Evolutionary conservation across 2,329 filamentous ascomycete genomes (phyloP), one percentile per base, ranked within the genome.

Genomic region (Trichophyton verrucosum): DNA sequence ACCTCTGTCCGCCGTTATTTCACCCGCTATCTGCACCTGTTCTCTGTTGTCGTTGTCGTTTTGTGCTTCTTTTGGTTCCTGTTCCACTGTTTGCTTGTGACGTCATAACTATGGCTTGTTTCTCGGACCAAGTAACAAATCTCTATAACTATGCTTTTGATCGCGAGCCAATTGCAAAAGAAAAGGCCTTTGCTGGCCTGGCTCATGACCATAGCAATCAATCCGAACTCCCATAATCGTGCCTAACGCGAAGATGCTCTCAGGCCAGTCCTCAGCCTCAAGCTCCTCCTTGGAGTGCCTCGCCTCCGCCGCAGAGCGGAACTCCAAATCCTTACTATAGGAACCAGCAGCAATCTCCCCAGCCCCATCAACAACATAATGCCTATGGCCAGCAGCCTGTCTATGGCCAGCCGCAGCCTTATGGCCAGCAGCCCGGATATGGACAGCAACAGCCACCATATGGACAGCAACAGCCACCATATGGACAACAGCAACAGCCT

Each of bases 321-420:
- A 49, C 57, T 15, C 57, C 36, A 17, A 59, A 22, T 49, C 69
- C 69, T 13, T 68, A 71, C 44, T 67, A 69, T 44, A 65, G 62
- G 40, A 60, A 58, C 17, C 56, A 61, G 38, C 59, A 57, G 42
- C 64, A 65, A 36, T 44, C 40, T 20, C 40, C 40, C 40, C 68
- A 67, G 55, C 66, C 62, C 13, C 68, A 69, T 51, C 70, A 73
- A 63, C 69, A 75, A 61, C 73, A 75, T 13, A 51, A 11, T 51
- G 20, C 46, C 20, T 73, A 76, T 49, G 74, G 75, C 24, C 73
- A 76, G 51, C 75, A 74, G 64, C 74, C 66, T 38, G 60, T 65
- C 38, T 72, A 70, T 60, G 69, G 67, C 47, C 69, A 68, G 44
- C 68, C 67, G 30, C 65, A 65, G 60, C n/a, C n/a, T 60, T 73